Conservation (phyloP, 2,329 filamentous ascomycete species). For the Malbranchea zuffiana region DNA sequence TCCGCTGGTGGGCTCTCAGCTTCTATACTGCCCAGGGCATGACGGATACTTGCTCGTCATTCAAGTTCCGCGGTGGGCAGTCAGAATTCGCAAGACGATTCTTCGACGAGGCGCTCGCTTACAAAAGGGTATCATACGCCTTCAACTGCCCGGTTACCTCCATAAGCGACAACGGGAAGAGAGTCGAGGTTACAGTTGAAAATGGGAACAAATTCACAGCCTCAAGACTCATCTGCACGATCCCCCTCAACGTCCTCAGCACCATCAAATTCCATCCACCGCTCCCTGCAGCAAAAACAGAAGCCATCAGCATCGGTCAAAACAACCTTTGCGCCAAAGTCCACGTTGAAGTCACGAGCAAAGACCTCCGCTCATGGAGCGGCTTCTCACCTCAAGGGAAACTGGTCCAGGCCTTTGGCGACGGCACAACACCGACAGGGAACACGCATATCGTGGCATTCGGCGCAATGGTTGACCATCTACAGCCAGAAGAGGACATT, state of each 20-base stretch:
- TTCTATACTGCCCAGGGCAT: conserved; percentile 4
- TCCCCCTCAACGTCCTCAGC: conserved; percentile 4
- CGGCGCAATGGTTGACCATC: conserved; percentile 3
- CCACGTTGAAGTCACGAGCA: not conserved
- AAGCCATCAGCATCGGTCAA: conserved; percentile 2
- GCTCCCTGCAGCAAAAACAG: conserved; percentile 1
- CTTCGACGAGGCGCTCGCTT: conserved; percentile 4
- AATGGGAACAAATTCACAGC: conserved; percentile 3
- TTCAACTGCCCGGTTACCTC: conserved; percentile 4
- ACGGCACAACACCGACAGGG: conserved; percentile 4
- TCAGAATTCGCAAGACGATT: conserved; percentile 6
- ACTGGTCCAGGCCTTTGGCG: conserved; percentile 5
- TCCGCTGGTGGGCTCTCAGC: conserved; percentile 5
- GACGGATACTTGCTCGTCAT: conserved; percentile 1
- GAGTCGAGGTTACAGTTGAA: not conserved
- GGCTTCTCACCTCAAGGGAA: conserved; percentile 2
- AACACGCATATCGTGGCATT: conserved; percentile 8
- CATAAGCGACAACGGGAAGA: conserved; percentile 4
- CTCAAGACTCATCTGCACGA: conserved; percentile 5
- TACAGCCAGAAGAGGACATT: conserved; percentile 4
- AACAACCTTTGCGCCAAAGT: conserved; percentile 7
- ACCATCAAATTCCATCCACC: conserved; percentile 5
- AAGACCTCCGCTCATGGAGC: conserved; percentile 7
- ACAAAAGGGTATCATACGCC: conserved; percentile 1
- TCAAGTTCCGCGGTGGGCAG: conserved; percentile 5